phyloP scores from a whole-genome alignment of 2,329 filamentous ascomycete species.

The Rutstroemia sp. region DNA sequence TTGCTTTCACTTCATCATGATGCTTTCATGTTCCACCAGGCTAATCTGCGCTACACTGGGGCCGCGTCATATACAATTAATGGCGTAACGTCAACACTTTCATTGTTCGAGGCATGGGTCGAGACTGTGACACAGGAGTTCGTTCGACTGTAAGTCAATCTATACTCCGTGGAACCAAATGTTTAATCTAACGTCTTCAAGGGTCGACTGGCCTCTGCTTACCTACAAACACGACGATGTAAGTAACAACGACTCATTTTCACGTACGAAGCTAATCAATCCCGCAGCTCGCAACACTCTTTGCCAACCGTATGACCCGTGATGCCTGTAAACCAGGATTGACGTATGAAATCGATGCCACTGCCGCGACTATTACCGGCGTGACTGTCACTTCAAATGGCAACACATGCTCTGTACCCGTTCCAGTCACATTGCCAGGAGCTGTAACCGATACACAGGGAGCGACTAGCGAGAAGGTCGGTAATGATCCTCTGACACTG shows the following conservation, averaged over 20 bases:
- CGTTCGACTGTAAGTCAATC: conserved; percentile 9
- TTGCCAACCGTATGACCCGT: conserved; percentile 38
- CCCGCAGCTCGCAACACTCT: conserved; percentile 23
- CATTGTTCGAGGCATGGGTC: conserved; percentile 9
- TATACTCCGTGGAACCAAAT: neutral
- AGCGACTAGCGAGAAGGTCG: conserved; percentile 37
- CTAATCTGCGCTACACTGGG: conserved; percentile 8
- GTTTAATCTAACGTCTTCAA: neutral
- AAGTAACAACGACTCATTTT: conserved; percentile 23
- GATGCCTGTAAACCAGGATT: conserved; percentile 19
- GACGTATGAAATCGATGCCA: conserved; percentile 12
- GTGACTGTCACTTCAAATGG: conserved; percentile 35
- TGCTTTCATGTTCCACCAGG: conserved; percentile 44
- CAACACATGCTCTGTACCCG: conserved; percentile 17
- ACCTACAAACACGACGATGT: conserved; percentile 49
- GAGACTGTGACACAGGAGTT: conserved; percentile 8
- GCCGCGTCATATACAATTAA: conserved; percentile 9
- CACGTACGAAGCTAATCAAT: conserved; percentile 6
- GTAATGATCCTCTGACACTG: conserved; percentile 43
- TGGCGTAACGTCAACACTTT: conserved; percentile 4
- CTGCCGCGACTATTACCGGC: conserved; percentile 16
- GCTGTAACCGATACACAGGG: conserved; percentile 16
- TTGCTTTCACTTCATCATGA: conserved; percentile 41
- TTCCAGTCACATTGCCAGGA: conserved; percentile 31
- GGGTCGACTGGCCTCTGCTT: conserved; percentile 42